These are phyloP conservation scores for Sugiyamaella sp. DNA, from an alignment of 1,139 yeast genomes.

Conservation along the genomic window DNA sequence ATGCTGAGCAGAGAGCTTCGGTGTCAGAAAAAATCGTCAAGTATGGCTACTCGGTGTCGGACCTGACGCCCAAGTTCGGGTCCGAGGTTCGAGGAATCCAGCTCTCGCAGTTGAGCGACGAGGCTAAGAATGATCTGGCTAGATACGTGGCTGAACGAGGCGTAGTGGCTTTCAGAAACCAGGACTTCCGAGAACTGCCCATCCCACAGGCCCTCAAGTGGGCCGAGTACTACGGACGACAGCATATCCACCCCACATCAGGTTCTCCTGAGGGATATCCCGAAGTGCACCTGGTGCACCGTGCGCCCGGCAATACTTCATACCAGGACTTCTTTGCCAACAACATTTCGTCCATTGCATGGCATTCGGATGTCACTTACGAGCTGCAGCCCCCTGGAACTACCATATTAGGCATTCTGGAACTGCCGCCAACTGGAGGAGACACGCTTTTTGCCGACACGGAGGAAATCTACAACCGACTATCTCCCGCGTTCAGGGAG, in stretches of 20 bases:
- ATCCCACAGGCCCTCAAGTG: conserved; percentile 52
- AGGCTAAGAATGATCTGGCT: conserved; percentile 66
- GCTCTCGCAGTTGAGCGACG: conserved; percentile 53
- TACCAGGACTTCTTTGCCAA: conserved; percentile 31
- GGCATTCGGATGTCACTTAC: conserved; percentile 64
- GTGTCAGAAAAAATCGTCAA: conserved; percentile 22
- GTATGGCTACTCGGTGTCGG: conserved; percentile 30
- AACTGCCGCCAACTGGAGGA: conserved; percentile 59
- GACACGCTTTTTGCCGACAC: conserved; percentile 61
- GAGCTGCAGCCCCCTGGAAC: conserved; percentile 65
- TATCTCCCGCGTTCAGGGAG: conserved; percentile 56
- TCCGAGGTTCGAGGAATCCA: conserved; percentile 62
- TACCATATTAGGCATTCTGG: conserved; percentile 56
- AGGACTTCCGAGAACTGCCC: conserved; percentile 61
- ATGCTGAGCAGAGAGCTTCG: conserved; percentile 21
- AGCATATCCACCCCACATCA: conserved; percentile 67
- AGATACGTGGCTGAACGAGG: conserved; percentile 66
- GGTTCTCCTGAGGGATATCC: conserved; percentile 67
- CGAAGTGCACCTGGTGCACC: conserved; percentile 61
- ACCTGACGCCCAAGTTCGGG: conserved; percentile 61
- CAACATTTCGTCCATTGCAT: conserved; percentile 46
- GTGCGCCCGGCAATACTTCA: conserved; percentile 25
- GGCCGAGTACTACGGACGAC: conserved; percentile 59
- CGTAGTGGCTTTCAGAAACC: conserved; percentile 65
- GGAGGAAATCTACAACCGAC: conserved; percentile 58